Evolutionary conservation across 2,329 filamentous ascomycete genomes (phyloP).

Genomic region (Penicillium hordei): DNA sequence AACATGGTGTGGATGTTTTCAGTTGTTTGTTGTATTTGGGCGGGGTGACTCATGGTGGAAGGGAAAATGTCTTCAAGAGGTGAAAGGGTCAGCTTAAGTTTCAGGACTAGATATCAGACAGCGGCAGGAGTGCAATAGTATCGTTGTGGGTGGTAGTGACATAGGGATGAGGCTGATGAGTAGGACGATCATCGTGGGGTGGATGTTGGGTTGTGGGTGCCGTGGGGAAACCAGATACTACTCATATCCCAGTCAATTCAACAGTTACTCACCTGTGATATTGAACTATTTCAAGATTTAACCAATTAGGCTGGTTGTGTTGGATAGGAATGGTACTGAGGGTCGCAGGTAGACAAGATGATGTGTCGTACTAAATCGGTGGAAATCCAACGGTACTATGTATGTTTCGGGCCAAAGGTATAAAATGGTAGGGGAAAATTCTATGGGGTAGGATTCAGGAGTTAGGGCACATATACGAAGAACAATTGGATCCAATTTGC

Average conservation of each 20-base stretch:
- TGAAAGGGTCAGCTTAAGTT: slow-evolving; percentile 5
- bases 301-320: background rate
- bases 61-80: background rate
- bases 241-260: background rate
- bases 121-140: background rate
- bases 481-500: slow-evolving; percentile 1
- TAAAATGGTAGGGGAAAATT: slow-evolving; percentile 6
- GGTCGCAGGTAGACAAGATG: background rate
- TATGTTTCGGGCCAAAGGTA: background rate
- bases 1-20: slow-evolving; percentile 20
- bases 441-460: slow-evolving; percentile 14
- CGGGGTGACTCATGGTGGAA: slow-evolving; percentile 21
- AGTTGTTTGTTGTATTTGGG: slow-evolving; percentile 20
- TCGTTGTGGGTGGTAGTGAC: background rate
- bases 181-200: background rate
- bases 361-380: slow-evolving; percentile 3
- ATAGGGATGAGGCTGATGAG: background rate
- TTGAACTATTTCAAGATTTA: background rate
- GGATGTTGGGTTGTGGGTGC: background rate
- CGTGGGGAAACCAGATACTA: background rate
- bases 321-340: slow-evolving; percentile 1
- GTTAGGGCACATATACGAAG: slow-evolving; percentile 11
- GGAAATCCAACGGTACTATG: background rate
- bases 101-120: background rate
- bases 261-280: slow-evolving; percentile 13